A percentile compares a stretch with the other conserved stretches of the same genome.
Evolutionary conservation across 805 yeast species (phyloP).

Genomic region (Kodamaea kaohsiungensis): DNA sequence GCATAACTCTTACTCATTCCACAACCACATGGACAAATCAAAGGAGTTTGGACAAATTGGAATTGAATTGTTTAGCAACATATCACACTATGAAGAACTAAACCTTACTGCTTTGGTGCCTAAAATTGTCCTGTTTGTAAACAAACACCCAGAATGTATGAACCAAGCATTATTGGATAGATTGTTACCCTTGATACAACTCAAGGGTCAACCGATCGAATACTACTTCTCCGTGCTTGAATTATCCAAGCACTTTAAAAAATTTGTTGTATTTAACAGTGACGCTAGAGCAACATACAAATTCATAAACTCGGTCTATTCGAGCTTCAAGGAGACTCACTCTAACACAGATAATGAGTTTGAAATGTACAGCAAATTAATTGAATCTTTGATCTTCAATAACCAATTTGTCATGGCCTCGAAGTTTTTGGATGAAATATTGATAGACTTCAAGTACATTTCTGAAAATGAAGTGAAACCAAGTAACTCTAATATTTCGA

Average conservation of each 20-base stretch:
- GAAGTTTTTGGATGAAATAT: conserved; percentile 54
- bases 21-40: conserved; percentile 27
- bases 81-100: conserved; percentile 39
- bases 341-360: conserved; percentile 35
- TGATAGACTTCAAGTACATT: conserved; percentile 44
- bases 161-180: conserved; percentile 19
- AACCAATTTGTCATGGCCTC: conserved; percentile 54
- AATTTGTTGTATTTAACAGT: conserved; percentile 15
- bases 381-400: conserved; percentile 53
- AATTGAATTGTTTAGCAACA: conserved; percentile 46
- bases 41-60: conserved; percentile 47
- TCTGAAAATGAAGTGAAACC: conserved; percentile 14
- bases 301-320: conserved; percentile 27
- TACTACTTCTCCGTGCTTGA: conserved; percentile 29
- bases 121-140: conserved; percentile 34
- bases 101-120: conserved; percentile 35
- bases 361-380: conserved; percentile 38
- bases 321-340: conserved; percentile 34
- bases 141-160: conserved; percentile 29
- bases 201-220: conserved; percentile 35
- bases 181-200: conserved; percentile 17
- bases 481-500: conserved; percentile 24
- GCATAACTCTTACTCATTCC: conserved; percentile 6
- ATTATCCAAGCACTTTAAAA: conserved; percentile 25
- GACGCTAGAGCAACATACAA: conserved; percentile 18